Evolutionary conservation across 306 rosid species (phyloP).

Genomic region (Prunus armeniaca): DNA sequence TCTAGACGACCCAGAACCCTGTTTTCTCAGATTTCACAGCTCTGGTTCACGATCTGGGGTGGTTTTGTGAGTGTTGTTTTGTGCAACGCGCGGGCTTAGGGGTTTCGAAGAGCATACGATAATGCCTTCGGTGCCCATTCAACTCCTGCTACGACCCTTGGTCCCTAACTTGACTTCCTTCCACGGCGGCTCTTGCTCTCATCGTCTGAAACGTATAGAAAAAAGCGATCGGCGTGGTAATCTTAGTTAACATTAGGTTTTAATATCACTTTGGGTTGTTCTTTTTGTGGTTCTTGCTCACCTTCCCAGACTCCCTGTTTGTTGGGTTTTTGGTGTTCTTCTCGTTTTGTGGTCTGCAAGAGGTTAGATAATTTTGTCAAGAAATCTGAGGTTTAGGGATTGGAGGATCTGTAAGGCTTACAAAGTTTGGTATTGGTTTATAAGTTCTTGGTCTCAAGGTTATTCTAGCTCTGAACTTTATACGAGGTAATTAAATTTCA

Average conservation of each 20-base stretch:
- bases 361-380: slow-evolving; percentile 3
- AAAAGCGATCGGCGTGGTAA: slow-evolving; percentile 87
- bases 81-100: slow-evolving; percentile 14
- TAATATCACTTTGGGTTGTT: not conserved
- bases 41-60: slow-evolving; percentile 16
- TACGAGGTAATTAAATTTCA: not conserved
- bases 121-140: slow-evolving; percentile 65
- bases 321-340: slow-evolving; percentile 17
- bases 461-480: not conserved
- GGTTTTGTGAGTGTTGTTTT: slow-evolving; percentile 12
- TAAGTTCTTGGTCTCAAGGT: not conserved
- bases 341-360: slow-evolving; percentile 22
- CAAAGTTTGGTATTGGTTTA: not conserved
- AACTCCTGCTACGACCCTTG: slow-evolving; percentile 30
- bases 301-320: not conserved
- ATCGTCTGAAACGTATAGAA: slow-evolving; percentile 72
- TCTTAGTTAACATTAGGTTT: slow-evolving; percentile 68
- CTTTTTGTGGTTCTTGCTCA: slow-evolving; percentile 6
- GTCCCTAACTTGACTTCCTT: slow-evolving; percentile 44
- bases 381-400: slow-evolving; percentile 5
- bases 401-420: not conserved
- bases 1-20: slow-evolving; percentile 1
- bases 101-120: slow-evolving; percentile 83
- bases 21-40: slow-evolving; percentile 6
- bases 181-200: slow-evolving; percentile 61